Base-by-base conservation (phyloP, 2,329 filamentous ascomycete genomes). In the Parasarocladium wereldwijsianum region DNA sequence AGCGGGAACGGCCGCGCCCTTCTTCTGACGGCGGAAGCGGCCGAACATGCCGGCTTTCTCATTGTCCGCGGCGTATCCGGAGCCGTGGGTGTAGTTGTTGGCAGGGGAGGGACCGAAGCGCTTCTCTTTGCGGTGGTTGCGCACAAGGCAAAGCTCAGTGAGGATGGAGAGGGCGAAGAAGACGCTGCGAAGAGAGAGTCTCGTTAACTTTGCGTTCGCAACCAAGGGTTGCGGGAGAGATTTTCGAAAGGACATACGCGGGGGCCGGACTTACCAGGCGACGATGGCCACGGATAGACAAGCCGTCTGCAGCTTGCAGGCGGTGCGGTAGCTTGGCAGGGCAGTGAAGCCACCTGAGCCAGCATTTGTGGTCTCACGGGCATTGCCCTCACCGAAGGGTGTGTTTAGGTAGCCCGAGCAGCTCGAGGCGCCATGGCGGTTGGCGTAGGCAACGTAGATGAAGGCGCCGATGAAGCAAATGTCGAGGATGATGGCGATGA, bases 401-500 rank as follows among this genome's bases (percentile, higher is more conserved):
- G 74, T 87, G 27, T 26, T 64, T 58, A 35, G 85, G 11, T 57
- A 56, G 10, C 55, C 62, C 11, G 36, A 47, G 59, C 86, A 94
- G 29, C 56, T 66, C 36, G 64, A 54, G 1, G 71, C 70, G 21
- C 85, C 85, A 33, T 69, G 55, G 21, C 78, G 68, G 35, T 81
- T 86, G 38, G 82, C 64, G 28, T 76, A 61, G 1, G 85, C 83
- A 35, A 94, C 70, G 46, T 85, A 92, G 46, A 92, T 70, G 60
- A 90, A 90, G 34, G 64, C 72, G 23, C 68, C 82, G 31, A 72
- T 57, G 52, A 93, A 93, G 43, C 67, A 67, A 31, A 90, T 43
- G 45, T 94, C 83, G 27, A 94, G 61, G 15, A 86, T 36, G 38
- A 93, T 70, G 38, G 70, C 80, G 32, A 90, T 39, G 44, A 76